phyloP scores from a whole-genome alignment of 2,329 filamentous ascomycete genomes.

The Pseudogymnoascus sp. region DNA sequence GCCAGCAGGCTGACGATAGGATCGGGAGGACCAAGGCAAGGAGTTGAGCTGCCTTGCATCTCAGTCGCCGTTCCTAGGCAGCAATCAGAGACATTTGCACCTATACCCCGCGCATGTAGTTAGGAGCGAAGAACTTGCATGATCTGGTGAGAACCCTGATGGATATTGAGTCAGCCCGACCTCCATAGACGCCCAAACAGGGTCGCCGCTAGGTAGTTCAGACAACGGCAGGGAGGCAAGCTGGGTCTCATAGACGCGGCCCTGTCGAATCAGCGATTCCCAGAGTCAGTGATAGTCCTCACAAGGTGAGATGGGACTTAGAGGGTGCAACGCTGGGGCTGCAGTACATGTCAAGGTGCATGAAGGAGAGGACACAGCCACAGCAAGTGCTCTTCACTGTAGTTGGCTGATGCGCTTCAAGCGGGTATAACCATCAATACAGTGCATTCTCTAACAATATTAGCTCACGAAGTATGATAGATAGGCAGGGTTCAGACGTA shows the following conservation, averaged over 20 bases:
- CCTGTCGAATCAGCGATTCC: not conserved
- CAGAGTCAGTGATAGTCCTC: not conserved
- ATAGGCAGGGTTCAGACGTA: not conserved
- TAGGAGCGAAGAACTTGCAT: not conserved
- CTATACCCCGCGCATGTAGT: not conserved
- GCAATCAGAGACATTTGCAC: not conserved
- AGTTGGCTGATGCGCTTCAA: not conserved
- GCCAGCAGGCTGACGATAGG: not conserved
- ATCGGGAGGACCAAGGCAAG: not conserved
- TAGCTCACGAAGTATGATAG: not conserved
- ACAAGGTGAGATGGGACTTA: not conserved
- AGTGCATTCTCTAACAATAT: not conserved
- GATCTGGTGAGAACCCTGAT: not conserved
- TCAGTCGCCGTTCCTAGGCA: not conserved
- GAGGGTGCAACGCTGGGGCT: not conserved
- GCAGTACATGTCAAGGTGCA: not conserved
- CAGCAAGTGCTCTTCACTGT: not conserved
- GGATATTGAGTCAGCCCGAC: not conserved
- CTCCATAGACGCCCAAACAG: not conserved
- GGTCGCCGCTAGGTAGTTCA: not conserved
- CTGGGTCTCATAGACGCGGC: not conserved
- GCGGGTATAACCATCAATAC: not conserved
- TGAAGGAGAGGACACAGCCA: not conserved
- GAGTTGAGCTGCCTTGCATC: not conserved
- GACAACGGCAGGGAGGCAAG: not conserved